phyloP scores from a whole-genome alignment of 2,329 filamentous ascomycete genomes.

The Aurifilum marmelostoma region DNA sequence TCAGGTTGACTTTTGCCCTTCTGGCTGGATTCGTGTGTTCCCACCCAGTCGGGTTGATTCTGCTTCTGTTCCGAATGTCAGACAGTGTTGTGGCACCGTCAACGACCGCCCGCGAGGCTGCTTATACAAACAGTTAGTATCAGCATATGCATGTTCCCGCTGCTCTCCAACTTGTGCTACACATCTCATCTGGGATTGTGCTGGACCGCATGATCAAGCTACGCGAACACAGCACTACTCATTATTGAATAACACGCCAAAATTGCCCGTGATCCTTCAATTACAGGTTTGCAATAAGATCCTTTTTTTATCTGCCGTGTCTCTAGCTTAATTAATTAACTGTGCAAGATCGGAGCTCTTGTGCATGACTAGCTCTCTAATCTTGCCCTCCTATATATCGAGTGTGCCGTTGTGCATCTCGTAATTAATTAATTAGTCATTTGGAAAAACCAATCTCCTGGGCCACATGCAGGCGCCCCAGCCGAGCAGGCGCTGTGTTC shows the following conservation, averaged over 20 bases:
- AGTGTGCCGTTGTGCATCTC: not conserved
- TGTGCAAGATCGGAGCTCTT: not conserved
- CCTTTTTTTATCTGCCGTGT: not conserved
- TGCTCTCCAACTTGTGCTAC: not conserved
- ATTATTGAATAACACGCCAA: not conserved
- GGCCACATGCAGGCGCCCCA: not conserved
- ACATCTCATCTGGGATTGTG: not conserved
- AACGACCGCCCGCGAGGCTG: not conserved
- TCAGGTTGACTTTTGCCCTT: not conserved
- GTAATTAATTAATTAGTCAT: not conserved
- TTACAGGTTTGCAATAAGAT: not conserved
- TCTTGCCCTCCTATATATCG: not conserved
- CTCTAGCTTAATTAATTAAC: not conserved
- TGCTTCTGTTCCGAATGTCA: not conserved
- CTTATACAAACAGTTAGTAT: not conserved
- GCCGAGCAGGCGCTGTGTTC: not conserved
- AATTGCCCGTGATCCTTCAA: not conserved
- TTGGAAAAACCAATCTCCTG: not conserved
- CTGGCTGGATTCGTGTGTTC: not conserved
- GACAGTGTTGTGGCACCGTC: not conserved
- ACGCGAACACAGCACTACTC: not conserved
- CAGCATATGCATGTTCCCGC: not conserved
- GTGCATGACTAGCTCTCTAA: not conserved
- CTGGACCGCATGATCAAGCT: not conserved
- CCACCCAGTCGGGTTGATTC: not conserved